Base-by-base conservation (phyloP, 2,329 filamentous ascomycete genomes). In the Dryadomyces quercivorus region DNA sequence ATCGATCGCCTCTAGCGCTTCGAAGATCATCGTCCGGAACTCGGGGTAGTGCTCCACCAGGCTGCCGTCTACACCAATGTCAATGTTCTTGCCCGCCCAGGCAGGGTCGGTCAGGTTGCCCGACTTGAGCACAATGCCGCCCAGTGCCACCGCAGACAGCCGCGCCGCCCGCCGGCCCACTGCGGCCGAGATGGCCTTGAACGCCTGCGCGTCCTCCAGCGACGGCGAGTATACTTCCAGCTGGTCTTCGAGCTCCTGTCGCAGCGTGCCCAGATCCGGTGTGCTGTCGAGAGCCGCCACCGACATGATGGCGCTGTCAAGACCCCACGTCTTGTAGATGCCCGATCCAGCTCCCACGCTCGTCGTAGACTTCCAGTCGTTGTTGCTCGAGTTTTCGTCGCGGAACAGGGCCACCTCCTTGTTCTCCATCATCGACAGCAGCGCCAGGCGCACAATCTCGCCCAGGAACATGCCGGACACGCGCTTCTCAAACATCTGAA, bases 401-500 rank as follows among this genome's bases (percentile, higher is more conserved):
- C 77, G 80, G 78, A 96, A 94, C 40, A 96, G 77, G 2, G 82
- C 75, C 7, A 85, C 71, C 1, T 76, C 67, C 31, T 82, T 75
- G 61, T 88, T 78, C 62, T 85, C 78, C 63, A 91, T 73, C 66
- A 96, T 78, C 56, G 82, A 76, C 51, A 93, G 68, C 21, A 96
- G 72, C 16, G 84, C 83, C 47, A 88, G 77, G 54, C 93, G 86
- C 54, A 96, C 77, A 59, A 97, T 91, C 69, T 98, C 93, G 54
- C 93, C 93, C 50, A 98, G 71, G 73, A 97, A 98, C 92, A 98
- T 97, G 67, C 93, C 93, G 0, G 90, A 95, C 16, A 98, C 86
- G 50, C 92, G 86, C 78, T 98, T 98, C 74, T 98, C 93, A 65
- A 97, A 98, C 88, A 97, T 95, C 67, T 98, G 93, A 58, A 95